A percentile compares a stretch with the other conserved stretches of the same genome.
These are phyloP conservation scores for Backusella parvicylindrica DNA, from an alignment of 192 early-diverging fungal species.

Conservation along the genomic window DNA sequence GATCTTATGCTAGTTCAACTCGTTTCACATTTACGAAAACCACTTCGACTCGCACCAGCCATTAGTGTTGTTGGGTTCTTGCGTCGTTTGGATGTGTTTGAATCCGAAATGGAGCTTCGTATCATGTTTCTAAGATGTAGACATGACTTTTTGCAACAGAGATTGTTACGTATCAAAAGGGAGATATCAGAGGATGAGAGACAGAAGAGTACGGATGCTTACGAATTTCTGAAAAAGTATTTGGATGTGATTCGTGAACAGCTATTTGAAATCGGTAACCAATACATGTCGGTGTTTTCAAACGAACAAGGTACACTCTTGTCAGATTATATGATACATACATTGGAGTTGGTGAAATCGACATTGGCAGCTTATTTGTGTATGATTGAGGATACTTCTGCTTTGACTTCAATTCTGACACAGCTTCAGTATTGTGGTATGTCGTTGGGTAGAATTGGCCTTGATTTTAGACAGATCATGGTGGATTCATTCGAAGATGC, in stretches of 20 bases:
- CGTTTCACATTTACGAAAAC: conserved; percentile 58
- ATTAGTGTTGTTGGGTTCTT: conserved; percentile 79
- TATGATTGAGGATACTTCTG: conserved; percentile 57
- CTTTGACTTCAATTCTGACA: conserved; percentile 58
- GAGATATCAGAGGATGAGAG: background rate
- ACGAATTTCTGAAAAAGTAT: conserved; percentile 69
- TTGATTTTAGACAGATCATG: conserved; percentile 68
- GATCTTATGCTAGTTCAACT: conserved; percentile 71
- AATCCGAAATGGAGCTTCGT: conserved; percentile 60
- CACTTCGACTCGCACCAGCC: conserved; percentile 72
- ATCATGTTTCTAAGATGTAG: conserved; percentile 73
- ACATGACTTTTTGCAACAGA: conserved; percentile 54
- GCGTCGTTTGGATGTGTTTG: conserved; percentile 64
- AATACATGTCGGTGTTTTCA: conserved; percentile 75
- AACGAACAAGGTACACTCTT: conserved; percentile 44
- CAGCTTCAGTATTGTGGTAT: conserved; percentile 83
- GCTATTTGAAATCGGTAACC: conserved; percentile 78
- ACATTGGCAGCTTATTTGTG: conserved; percentile 46
- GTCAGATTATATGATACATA: conserved; percentile 59
- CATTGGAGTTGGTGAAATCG: conserved; percentile 39
- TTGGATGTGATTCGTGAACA: conserved; percentile 77
- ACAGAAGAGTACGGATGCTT: conserved; percentile 35
- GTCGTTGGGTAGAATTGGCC: conserved; percentile 72
- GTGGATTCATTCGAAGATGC: conserved; percentile 60
- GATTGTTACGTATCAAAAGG: conserved; percentile 44